Base-by-base conservation (phyloP, 2,329 filamentous ascomycete genomes). In the Ophiocordyceps camponoti-floridani region DNA sequence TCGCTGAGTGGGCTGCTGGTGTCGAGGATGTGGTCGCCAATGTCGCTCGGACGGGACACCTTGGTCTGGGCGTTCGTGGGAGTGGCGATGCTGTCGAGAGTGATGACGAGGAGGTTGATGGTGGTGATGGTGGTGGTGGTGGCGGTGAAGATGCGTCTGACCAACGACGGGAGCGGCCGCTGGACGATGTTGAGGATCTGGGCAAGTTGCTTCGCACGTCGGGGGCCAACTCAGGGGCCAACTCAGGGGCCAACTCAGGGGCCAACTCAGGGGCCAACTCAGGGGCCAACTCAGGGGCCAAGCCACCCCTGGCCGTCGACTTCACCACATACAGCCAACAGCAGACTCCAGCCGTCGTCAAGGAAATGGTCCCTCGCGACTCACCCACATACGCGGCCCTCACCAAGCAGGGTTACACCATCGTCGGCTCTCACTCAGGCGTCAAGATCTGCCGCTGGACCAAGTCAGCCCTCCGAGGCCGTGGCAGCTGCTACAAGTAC, bases 371-470 rank as follows among this genome's bases (percentile, higher is more conserved):
- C 1, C 86, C 91, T 9, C 83, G 81, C 50, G 78, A 79, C 48
- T 94, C 89, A 1, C 89, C 91, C 0, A 96, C 91, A 0, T 87
- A 94, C 56, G 72, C 78, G 12, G 76, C 89, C 16, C 74, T 96
- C 40, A 96, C 89, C 1, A 98, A 96, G 60, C 89, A 98, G 68
- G 89, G 89, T 26, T 96, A 96, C 60, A 81, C 84, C 1, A 95
- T 96, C 47, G 83, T 98, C 35, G 91, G 91, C 44, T 89, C 85
- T 0, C 91, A 96, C 64, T 94, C 86, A 0, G 89, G 89, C 28
- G 89, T 96, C 51, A 96, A 96, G 63, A 94, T 95, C 54, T 98
- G 89, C 59, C 84, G 91, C 30, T 98, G 89, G 89, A 96, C 91
- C 10, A 98, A 98, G 64, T 95, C 88, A 1, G 89, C 89, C 10